Evolutionary conservation across 352 stramenopile genomes (phyloP), one percentile per base, ranked within the genome.

Genomic region (Phytophthora pini): DNA sequence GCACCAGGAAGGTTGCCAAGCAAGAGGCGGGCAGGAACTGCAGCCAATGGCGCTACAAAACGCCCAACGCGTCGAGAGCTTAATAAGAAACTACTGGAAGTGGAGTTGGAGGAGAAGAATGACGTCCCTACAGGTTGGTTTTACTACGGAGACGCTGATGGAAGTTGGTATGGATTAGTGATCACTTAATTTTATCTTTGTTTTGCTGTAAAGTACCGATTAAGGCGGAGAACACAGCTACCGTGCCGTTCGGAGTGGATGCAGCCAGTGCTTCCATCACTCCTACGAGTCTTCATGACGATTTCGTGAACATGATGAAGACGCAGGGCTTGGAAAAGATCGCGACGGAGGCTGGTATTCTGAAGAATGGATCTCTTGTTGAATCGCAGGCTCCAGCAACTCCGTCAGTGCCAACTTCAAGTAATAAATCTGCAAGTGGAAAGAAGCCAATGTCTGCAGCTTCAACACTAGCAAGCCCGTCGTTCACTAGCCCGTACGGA

Each of bases 261-360:
- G 47, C 55, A 26, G 63, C 39, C 22, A 80, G 46, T 26, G 60
- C 69, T 12, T 66, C 63, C 12, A 71, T 82, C 24, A 90, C 87
- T 0, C 76, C 87, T 9, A 89, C 72, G 43, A 95, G 87, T 69
- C 81, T 95, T 24, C 87, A 95, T 57, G 87, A 95, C 51, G 87
- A 95, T 56, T 94, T 95, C 59, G 80, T 94, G 45, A 93, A 90
- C 47, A 76, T 95, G 55, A 95, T 95, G 87, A 91, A 92, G 70
- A 77, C 84, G 4, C 75, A 94, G 58, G 87, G 87, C 2, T 52
- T 94, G 5, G 87, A 95, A 40, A 93, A 93, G 60, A 91, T 95
- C 56, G 87, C 87, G 2, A 95, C 82, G 0, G 87, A 94, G 27
- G 77, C 77, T 12, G 87, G 87, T 1, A 36, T 95, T 2, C 79